Evolutionary conservation across 441 rosid species (phyloP).

Genomic region (Heliophila coronopifolia): DNA sequence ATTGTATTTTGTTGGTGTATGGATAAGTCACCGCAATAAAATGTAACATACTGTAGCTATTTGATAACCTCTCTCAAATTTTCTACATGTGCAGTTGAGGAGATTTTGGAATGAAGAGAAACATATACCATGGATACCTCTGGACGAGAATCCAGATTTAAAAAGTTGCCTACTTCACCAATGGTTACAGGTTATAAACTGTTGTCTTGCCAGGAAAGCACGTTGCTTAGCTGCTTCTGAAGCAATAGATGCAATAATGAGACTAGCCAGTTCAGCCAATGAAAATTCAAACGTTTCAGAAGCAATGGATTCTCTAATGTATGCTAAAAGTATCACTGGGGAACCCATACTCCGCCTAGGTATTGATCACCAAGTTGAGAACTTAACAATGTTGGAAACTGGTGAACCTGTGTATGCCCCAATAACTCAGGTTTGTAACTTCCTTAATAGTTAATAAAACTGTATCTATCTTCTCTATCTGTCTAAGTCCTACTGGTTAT

Average conservation of each 20-base stretch:
- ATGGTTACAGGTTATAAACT: constrained; percentile 82
- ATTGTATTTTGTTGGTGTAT: too few relatives aligned
- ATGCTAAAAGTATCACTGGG: constrained; percentile 56
- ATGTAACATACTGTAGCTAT: constrained; percentile 13
- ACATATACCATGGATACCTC: constrained; percentile 69
- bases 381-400: constrained; percentile 80
- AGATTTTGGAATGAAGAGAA: constrained; percentile 75
- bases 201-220: constrained; percentile 79
- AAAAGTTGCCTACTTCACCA: constrained; percentile 81
- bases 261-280: constrained; percentile 37
- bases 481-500: constrained; percentile 2
- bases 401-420: constrained; percentile 88
- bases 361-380: constrained; percentile 41
- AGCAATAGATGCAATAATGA: constrained; percentile 62
- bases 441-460: constrained; percentile 13
- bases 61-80: constrained; percentile 22
- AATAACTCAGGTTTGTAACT: constrained; percentile 61
- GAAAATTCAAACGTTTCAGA: constrained; percentile 36
- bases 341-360: constrained; percentile 80
- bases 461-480: constrained; percentile 11
- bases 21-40: too few relatives aligned
- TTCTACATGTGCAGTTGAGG: constrained; percentile 51
- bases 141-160: constrained; percentile 66
- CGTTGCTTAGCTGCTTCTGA: constrained; percentile 47
- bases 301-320: constrained; percentile 31